These are phyloP conservation scores for Hypoxylon sp. DNA, from an alignment of 2,329 filamentous ascomycete species.

Conservation along the genomic window DNA sequence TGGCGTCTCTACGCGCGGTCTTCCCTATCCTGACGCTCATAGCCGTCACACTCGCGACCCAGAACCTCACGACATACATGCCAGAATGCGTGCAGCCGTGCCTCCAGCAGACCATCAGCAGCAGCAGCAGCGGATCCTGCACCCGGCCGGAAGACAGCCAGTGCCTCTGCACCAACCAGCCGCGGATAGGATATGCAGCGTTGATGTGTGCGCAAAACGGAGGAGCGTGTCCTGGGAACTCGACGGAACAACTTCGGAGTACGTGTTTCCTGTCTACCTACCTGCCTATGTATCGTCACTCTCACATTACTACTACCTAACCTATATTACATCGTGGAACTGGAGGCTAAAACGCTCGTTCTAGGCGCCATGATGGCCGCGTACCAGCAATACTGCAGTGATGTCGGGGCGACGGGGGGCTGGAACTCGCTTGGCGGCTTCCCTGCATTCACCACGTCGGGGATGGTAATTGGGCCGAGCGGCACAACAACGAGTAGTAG, in stretches of 20 bases:
- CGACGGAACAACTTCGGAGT: constrained; percentile 22
- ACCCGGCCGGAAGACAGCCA: constrained; percentile 38
- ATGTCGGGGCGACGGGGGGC: constrained; percentile 9
- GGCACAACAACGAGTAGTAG: background rate
- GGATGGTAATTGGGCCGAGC: background rate
- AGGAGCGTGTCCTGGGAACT: constrained; percentile 16
- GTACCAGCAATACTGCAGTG: constrained; percentile 29
- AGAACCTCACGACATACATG: constrained; percentile 45
- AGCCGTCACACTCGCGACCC: constrained; percentile 18
- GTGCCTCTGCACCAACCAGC: constrained; percentile 46
- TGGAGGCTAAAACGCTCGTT: background rate
- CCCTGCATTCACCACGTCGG: background rate
- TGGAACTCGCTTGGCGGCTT: background rate
- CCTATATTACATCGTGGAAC: background rate
- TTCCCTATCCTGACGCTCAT: background rate
- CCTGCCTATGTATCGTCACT: background rate
- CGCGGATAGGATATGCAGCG: constrained; percentile 24
- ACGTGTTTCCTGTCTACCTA: background rate
- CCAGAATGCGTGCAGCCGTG: constrained; percentile 47
- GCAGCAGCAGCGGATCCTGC: constrained; percentile 33
- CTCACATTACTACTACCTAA: background rate
- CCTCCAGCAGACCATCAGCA: constrained; percentile 35
- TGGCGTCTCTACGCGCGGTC: constrained; percentile 24
- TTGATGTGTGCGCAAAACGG: constrained; percentile 30
- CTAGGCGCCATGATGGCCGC: constrained; percentile 18